Evolutionary conservation across 495 filamentous ascomycete species (phyloP), one percentile per base, ranked within the genome.

Genomic region (Penicillium flavigenum): DNA sequence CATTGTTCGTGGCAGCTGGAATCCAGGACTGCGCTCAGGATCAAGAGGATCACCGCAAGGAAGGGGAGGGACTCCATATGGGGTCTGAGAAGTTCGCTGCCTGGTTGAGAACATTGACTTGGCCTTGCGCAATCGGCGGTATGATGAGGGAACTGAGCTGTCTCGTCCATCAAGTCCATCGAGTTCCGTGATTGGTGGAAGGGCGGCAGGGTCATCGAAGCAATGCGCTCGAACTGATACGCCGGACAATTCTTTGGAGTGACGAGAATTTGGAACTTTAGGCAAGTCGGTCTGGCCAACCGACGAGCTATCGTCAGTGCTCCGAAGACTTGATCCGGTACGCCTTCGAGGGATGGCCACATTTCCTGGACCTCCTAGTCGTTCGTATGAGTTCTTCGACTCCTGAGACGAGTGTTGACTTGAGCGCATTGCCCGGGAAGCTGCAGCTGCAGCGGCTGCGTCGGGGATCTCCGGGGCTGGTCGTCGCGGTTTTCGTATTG

Each of bases 41-140:
- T 64, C 64, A 22, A 27, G 51, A 11, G 51, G 42, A 47, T 59
- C 46, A 2, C 55, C 47, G 31, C 51, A 50, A 7, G 60, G 53
- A 8, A 57, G 47, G 7, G 67, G 51, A 0, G 73, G 51, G 16
- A 46, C 42, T 26, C 56, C 67, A 56, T 68, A 65, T 22, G 62
- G 34, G 20, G 58, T 52, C 45, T 64, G 60, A 24, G 74, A 68
- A 6, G 72, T 65, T 34, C 76, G 69, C 34, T 78, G 80, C 41
- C 77, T 74, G 12, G 82, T 78, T 29, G 76, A 78, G 61, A 89
- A 85, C 83, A 91, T 83, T 0, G 89, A 92, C 63, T 80, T 86
- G 14, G 90, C 82, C 64, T 86, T 89, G 48, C 85, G 86, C 48
- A 92, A 74, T 49, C 80, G 86, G n/a, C 85, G 82, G 60, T 86